These are phyloP conservation scores for Talaromyces islandicus DNA, from an alignment of 2,329 filamentous ascomycete genomes.

Conservation along the genomic window DNA sequence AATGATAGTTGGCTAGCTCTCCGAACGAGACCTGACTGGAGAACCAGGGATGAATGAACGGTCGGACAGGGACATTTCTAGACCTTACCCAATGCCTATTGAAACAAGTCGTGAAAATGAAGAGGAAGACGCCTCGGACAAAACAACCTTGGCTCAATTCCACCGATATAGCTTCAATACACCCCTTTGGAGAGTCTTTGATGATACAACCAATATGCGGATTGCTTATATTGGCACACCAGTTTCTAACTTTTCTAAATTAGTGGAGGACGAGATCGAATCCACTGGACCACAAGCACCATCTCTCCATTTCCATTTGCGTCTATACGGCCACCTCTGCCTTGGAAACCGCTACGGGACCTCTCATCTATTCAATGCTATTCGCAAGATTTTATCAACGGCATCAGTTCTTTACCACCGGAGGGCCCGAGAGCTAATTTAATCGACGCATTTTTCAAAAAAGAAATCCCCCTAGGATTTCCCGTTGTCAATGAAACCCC, in stretches of 20 bases:
- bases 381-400: not conserved
- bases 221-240: not conserved
- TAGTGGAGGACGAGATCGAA: not conserved
- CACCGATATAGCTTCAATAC: not conserved
- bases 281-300: not conserved
- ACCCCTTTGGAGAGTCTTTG: not conserved
- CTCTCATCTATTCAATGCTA: not conserved
- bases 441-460: not conserved
- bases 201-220: not conserved
- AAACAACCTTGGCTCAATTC: not conserved
- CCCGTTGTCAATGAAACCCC: not conserved
- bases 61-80: not conserved
- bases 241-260: not conserved
- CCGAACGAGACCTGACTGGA: not conserved
- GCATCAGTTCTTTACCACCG: not conserved
- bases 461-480: not conserved
- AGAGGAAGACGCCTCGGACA: not conserved
- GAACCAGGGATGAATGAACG: not conserved
- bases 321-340: not conserved
- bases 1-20: not conserved
- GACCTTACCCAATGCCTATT: not conserved
- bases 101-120: not conserved
- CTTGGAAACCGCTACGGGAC: not conserved
- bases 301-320: not conserved
- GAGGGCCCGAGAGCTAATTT: not conserved